Evolutionary conservation across 208 protist genomes (phyloP), one percentile per base, ranked within the genome.

Genomic region (Leishmania martiniquensis): DNA sequence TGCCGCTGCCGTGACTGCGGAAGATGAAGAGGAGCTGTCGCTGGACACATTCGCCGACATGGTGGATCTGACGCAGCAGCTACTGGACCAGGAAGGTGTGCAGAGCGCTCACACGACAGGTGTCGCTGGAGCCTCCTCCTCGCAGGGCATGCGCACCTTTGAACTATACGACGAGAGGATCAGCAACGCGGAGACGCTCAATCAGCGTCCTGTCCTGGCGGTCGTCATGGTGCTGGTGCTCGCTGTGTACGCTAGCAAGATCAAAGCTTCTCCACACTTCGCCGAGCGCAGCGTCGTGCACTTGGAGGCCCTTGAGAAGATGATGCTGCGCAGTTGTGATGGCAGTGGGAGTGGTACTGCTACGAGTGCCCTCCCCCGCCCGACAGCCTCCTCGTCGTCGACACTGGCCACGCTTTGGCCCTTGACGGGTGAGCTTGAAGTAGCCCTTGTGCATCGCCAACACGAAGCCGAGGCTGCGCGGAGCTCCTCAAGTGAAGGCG

Each of bases 211-310:
- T 37, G 75, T 93, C 47, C 71, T 88, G 32, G 59, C 77, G 1
- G 85, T 93, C 17, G 85, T 85, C 25, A 85, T 88, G 70, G 82
- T 85, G 54, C 71, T 91, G 29, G 78, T 87, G 39, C 77, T 91
- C 15, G 87, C 85, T 22, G 78, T 90, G 65, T 78, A 86, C 52
- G 85, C 87, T 0, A 73, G 72, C 29, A 54, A 69, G 52, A 68
- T 79, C 1, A 25, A 44, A 22, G 32, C 75, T 15, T 79, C 80
- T 51, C 74, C 77, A 47, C 72, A 82, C 45, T 83, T 88, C 32
- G 84, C 84, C 32, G 72, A 75, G 39, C 67, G 82, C 37, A 85
- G 85, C 22, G 73, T 90, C 17, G 37, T 59, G 0, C 80, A 83
- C 60, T 78, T 93, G 69, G 83, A 81, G 25, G 70, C 80, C 20